Conservation (phyloP, 306 rosid genomes). For the Casuarina equisetifolia region DNA sequence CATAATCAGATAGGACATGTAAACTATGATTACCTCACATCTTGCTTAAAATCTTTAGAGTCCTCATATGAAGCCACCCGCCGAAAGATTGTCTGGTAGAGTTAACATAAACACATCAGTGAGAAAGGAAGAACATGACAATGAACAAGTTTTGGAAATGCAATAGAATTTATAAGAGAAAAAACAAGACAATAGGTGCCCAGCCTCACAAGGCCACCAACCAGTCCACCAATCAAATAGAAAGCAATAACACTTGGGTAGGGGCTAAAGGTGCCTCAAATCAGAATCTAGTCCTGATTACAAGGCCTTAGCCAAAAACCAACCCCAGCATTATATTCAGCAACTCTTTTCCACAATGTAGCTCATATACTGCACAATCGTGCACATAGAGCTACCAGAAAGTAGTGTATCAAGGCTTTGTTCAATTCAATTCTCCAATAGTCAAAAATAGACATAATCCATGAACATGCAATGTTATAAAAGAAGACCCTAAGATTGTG, state of each 20-base stretch:
- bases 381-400: not conserved
- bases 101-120: conserved; percentile 20
- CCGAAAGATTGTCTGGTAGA: conserved; percentile 62
- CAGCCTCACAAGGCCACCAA: no score
- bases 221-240: not conserved
- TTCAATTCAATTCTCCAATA: not conserved
- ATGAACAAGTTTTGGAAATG: conserved; percentile 17
- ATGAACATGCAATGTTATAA: not conserved
- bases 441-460: not conserved
- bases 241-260: not conserved
- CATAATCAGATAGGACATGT: conserved; percentile 20
- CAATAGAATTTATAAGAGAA: not conserved
- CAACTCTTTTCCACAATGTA: not conserved
- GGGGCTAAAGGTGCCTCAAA: not conserved
- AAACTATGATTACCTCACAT: conserved; percentile 53
- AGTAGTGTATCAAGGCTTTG: not conserved
- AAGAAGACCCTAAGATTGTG: not conserved
- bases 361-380: not conserved
- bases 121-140: conserved; percentile 11
- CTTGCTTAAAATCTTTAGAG: conserved; percentile 65
- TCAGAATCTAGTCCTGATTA: not conserved
- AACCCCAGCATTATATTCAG: not conserved
- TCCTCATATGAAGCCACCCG: conserved; percentile 62
- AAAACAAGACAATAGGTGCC: no score
- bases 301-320: not conserved